Base-by-base conservation (phyloP, 202 grass and related monocot species). In the Panicum virgatum region DNA sequence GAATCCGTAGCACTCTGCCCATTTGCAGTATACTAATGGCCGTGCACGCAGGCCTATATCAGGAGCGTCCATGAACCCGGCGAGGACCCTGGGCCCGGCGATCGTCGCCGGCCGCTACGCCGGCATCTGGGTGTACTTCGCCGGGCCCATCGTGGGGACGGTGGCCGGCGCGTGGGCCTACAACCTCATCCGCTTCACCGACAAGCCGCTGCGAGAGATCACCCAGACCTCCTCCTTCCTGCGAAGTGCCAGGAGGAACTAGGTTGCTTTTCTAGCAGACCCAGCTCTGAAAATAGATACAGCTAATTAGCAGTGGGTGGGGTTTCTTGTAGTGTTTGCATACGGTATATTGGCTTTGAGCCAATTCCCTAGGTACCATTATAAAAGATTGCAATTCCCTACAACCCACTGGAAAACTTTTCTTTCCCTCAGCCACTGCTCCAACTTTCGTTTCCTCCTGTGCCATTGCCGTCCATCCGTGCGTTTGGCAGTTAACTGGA, bases 51-150 rank as follows among this genome's bases (percentile, higher is more conserved):
- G 91, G 66, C 84, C 84, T 22, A 62, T 93, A 67, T 93, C 91
- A 16, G 88, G 91, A 26, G 85, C 73, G 4, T 93, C 91, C 0
- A 90, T 90, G 91, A 93, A 93, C 60, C 91, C 91, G 16, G 85
- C 88, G 20, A 88, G 87, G 59, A 90, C 82, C 48, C 27, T 93
- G 11, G 88, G 82, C 16, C 91, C 91, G 12, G 88, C 82, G 38
- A 53, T 88, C 4, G 27, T 93, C 37, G 27, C 61, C 62, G 51
- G 52, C 40, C 86, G 84, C 16, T 89, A 90, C 46, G 70, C 65
- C 29, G 73, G 73, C 30, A 76, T 93, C 52, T 93, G 91, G 91
- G 82, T 80, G 7, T 88, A 89, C 16, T 80, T 93, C 25, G 72
- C 48, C 7, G 91, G 84, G 0, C 91, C 91, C 3, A 61, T 90